Conservation (phyloP, 352 stramenopile species). For the Globisporangium nunn region DNA sequence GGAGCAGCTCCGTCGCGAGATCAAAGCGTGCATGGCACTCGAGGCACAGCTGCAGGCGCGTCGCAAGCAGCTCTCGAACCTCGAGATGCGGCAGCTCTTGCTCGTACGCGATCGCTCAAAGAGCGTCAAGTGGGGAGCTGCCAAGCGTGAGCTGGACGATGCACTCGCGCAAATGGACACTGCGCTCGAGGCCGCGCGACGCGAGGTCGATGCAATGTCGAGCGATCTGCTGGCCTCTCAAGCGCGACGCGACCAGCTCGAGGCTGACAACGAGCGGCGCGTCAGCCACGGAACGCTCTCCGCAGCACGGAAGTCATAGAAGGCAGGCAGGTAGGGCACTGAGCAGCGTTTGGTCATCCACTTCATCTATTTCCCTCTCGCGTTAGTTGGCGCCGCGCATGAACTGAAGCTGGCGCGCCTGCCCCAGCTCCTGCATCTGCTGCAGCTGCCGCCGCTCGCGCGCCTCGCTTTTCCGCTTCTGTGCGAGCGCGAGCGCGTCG, state of each 20-base stretch:
- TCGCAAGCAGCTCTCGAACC: constrained; percentile 32
- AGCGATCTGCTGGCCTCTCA: constrained; percentile 8
- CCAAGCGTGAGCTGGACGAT: constrained; percentile 40
- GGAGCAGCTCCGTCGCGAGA: constrained; percentile 14
- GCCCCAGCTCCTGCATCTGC: constrained; percentile 5
- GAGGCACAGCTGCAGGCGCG: constrained; percentile 24
- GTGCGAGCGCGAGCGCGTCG: constrained; percentile 53
- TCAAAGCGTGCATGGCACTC: constrained; percentile 15
- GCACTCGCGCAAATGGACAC: constrained; percentile 27
- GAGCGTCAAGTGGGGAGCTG: constrained; percentile 46
- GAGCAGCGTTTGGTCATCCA: no score
- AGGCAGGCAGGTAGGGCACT: not conserved
- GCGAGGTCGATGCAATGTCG: constrained; percentile 14
- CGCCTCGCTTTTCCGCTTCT: constrained; percentile 48
- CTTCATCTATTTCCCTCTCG: not conserved
- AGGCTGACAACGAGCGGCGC: constrained; percentile 2
- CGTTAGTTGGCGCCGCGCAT: constrained; percentile 2
- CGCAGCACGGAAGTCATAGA: not conserved
- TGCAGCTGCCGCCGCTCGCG: constrained; percentile 28
- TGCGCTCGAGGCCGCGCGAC: constrained; percentile 9
- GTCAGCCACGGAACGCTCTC: constrained; percentile 7
- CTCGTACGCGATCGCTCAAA: constrained; percentile 39
- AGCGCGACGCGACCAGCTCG: constrained; percentile 5
- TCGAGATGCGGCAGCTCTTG: constrained; percentile 37
- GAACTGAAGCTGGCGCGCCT: constrained; percentile 22